Evolutionary conservation across 805 yeast species (phyloP), one percentile per base, ranked within the genome.

Genomic region (Priceomyces haplophilus): DNA sequence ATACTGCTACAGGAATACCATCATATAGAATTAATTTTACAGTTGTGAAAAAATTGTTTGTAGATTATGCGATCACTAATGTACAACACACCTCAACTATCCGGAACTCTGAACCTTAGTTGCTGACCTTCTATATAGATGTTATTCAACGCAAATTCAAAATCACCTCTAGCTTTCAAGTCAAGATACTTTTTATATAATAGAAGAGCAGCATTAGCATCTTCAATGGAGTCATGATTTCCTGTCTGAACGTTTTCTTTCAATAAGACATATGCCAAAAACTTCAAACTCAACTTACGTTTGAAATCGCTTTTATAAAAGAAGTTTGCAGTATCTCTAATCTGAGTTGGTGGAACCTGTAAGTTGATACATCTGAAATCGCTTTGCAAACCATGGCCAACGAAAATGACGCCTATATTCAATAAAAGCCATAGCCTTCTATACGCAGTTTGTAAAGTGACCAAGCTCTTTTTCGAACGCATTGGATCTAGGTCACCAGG

Each of bases 161-260:
- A 76, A 21, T 68, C 72, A 0, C 86, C 91, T 0, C 64, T 60
- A 3, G 69, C 73, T 40, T 69, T 67, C 49, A 91, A 70, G 49
- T 83, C 82, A 54, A 78, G 62, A 56, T 87, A 91, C 54, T 79
- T 81, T 47, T 79, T 78, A 66, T 87, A 95, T 27, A 93, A 66
- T 35, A 78, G 62, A 52, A 93, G 72, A 0, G 99, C 98, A 8
- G 95, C 84, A 43, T 73, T 69, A 0, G 99, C 97, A 67, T 93
- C 99, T 57, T 93, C 99, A 35, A 93, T 89, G 0, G 98, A 91
- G 59, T 95, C 98, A 63, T 93, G 99, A 57, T 91, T 91, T 1
- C 93, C 96, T 2, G 80, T 81, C 61, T 93, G 99, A 24, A 95
- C 95, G 38, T 80, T 76, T 47, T 80, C 82, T 25, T 76, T 77